A percentile compares a stretch with the other conserved stretches of the same genome.
These are phyloP conservation scores for Aureobasidium lini DNA, from an alignment of 2,329 filamentous ascomycete species.

Conservation along the genomic window DNA sequence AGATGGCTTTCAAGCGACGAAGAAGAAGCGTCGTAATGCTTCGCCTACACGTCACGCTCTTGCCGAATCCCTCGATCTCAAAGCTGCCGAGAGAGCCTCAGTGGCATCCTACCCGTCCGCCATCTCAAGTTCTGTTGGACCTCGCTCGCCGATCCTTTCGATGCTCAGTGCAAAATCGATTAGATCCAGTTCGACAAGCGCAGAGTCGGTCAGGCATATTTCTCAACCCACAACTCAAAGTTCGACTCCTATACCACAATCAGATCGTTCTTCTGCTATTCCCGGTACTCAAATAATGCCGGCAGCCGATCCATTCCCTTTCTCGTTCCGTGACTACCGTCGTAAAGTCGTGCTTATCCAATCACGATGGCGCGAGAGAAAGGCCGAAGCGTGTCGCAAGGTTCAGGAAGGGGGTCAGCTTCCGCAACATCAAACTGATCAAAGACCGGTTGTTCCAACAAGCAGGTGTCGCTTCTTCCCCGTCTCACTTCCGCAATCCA, in stretches of 20 bases:
- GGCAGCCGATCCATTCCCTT: neutral
- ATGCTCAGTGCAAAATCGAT: constrained; percentile 2
- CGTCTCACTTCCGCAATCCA: constrained; percentile 51
- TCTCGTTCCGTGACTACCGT: constrained; percentile 28
- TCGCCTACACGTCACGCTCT: neutral
- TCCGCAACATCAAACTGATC: neutral
- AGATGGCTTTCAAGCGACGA: neutral
- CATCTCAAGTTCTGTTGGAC: constrained; percentile 5
- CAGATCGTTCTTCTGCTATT: neutral
- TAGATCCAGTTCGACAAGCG: neutral
- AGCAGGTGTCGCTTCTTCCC: constrained; percentile 14
- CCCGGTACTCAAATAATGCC: neutral
- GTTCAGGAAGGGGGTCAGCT: neutral
- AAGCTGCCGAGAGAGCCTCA: neutral
- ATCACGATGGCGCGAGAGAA: constrained; percentile 25
- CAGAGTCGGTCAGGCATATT: neutral
- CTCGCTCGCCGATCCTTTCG: constrained; percentile 4
- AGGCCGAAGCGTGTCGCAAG: neutral
- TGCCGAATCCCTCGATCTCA: neutral
- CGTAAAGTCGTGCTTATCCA: constrained; percentile 27
- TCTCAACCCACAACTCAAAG: neutral
- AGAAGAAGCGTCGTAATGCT: neutral
- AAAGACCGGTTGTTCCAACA: constrained; percentile 2
- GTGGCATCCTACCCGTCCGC: neutral
- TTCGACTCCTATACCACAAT: neutral